phyloP scores from a whole-genome alignment of 2,329 filamentous ascomycete species.

The Alternaria triticina region DNA sequence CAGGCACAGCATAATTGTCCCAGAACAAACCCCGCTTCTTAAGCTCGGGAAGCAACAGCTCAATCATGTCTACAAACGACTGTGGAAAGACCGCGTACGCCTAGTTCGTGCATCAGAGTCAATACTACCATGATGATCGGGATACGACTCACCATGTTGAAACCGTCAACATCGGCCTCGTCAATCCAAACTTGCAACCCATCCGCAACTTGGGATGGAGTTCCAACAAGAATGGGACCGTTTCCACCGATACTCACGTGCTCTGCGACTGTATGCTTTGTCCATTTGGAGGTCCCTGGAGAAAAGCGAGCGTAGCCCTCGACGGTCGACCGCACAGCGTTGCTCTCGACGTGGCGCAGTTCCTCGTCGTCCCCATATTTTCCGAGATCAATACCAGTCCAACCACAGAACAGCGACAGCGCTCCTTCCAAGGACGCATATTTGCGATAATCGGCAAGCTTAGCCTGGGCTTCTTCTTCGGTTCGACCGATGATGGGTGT shows the following conservation, averaged over 20 bases:
- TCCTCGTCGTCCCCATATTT: constrained; percentile 69
- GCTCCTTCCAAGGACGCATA: constrained; percentile 72
- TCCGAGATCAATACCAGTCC: constrained; percentile 72
- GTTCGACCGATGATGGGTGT: constrained; percentile 70
- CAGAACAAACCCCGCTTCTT: constrained; percentile 64
- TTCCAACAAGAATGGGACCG: constrained; percentile 69
- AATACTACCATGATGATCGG: background rate
- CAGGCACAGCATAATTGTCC: constrained; percentile 60
- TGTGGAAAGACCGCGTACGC: constrained; percentile 71
- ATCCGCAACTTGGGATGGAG: constrained; percentile 69
- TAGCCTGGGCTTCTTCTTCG: constrained; percentile 69
- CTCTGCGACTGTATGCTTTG: constrained; percentile 71
- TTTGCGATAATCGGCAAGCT: constrained; percentile 66
- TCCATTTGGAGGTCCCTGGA: constrained; percentile 71
- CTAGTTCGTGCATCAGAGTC: constrained; percentile 18
- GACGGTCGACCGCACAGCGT: constrained; percentile 65
- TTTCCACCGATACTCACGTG: constrained; percentile 73
- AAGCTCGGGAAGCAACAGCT: constrained; percentile 70
- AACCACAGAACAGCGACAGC: constrained; percentile 73
- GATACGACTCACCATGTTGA: constrained; percentile 67
- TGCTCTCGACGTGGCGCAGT: constrained; percentile 65
- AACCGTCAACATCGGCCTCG: constrained; percentile 75
- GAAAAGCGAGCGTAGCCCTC: constrained; percentile 64
- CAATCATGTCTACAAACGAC: constrained; percentile 71
- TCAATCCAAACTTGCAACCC: constrained; percentile 70